These are phyloP conservation scores for Hypoxylon sp. DNA, from an alignment of 2,329 filamentous ascomycete species.

Conservation along the genomic window DNA sequence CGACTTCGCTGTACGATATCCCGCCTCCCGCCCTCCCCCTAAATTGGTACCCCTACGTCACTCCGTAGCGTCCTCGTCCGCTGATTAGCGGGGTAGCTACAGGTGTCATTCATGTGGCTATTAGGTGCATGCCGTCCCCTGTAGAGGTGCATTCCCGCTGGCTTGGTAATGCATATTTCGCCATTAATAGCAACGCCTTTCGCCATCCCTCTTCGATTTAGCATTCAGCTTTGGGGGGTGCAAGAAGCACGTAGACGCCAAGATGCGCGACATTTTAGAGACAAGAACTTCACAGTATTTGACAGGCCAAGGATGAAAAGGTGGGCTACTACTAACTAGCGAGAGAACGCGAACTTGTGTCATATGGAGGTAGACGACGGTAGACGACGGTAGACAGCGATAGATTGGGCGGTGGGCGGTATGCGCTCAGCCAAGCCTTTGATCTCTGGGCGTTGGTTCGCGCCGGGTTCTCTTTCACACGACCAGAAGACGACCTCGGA, in stretches of 20 bases:
- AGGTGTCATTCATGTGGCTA: background rate
- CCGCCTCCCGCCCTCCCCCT: constrained; percentile 16
- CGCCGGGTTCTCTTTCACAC: constrained; percentile 10
- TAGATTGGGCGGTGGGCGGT: background rate
- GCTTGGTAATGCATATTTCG: constrained; percentile 14
- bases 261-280: constrained; percentile 21
- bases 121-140: background rate
- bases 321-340: background rate
- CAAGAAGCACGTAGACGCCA: constrained; percentile 23
- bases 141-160: constrained; percentile 8
- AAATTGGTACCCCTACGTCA: constrained; percentile 28
- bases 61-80: background rate
- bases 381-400: background rate
- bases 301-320: background rate
- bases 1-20: no score
- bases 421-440: constrained; percentile 25
- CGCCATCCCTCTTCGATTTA: constrained; percentile 12
- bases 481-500: constrained; percentile 1
- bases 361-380: background rate
- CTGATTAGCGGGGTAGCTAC: background rate
- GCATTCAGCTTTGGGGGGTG: constrained; percentile 13
- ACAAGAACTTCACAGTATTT: background rate
- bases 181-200: constrained; percentile 1
- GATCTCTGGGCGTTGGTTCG: constrained; percentile 7
- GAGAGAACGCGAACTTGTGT: no score